Percentiles rank a stretch among this genome's conserved stretches.
Evolutionary conservation across 1,284 basidiomycete species (phyloP).

Genomic region (Neolentinus lepideus): DNA sequence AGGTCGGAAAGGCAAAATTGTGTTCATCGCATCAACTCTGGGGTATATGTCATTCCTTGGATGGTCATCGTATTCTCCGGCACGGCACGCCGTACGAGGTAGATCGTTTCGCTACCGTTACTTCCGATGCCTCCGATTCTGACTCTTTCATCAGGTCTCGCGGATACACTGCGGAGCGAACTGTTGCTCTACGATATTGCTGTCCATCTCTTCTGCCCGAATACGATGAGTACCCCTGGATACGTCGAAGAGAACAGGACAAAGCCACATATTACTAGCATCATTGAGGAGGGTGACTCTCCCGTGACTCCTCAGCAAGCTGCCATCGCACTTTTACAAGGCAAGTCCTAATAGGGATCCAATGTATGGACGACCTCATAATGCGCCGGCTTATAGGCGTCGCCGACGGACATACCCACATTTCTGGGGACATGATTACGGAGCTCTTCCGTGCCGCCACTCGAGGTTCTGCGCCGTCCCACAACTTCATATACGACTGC

Average conservation of each 20-base stretch:
- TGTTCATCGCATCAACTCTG: conserved; percentile 79
- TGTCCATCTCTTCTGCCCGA: conserved; percentile 85
- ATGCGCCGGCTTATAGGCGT: conserved; percentile 42
- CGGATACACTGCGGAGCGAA: conserved; percentile 83
- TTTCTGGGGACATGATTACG: conserved; percentile 67
- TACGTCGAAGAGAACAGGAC: conserved; percentile 74
- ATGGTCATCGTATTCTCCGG: conserved; percentile 82
- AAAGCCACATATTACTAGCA: conserved; percentile 76
- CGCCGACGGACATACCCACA: conserved; percentile 67
- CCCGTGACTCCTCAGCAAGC: conserved; percentile 63
- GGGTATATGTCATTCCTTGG: conserved; percentile 81
- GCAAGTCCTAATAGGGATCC: conserved; percentile 29
- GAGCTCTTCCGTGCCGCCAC: conserved; percentile 64
- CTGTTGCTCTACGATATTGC: conserved; percentile 73
- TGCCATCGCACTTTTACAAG: conserved; percentile 56
- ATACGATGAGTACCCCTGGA: conserved; percentile 81
- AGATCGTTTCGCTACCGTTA: conserved; percentile 10
- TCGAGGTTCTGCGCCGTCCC: conserved; percentile 62
- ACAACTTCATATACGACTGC: conserved; percentile 52
- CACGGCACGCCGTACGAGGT: conserved; percentile 89
- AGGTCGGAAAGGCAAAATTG: conserved; percentile 58
- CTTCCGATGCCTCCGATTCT: conserved; percentile 2
- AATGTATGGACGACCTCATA: conserved; percentile 2
- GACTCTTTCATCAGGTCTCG: conserved; percentile 52
- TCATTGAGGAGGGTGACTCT: conserved; percentile 77